Conservation (phyloP, 2,329 filamentous ascomycete species). For the Pestalotiopsis sp. region DNA sequence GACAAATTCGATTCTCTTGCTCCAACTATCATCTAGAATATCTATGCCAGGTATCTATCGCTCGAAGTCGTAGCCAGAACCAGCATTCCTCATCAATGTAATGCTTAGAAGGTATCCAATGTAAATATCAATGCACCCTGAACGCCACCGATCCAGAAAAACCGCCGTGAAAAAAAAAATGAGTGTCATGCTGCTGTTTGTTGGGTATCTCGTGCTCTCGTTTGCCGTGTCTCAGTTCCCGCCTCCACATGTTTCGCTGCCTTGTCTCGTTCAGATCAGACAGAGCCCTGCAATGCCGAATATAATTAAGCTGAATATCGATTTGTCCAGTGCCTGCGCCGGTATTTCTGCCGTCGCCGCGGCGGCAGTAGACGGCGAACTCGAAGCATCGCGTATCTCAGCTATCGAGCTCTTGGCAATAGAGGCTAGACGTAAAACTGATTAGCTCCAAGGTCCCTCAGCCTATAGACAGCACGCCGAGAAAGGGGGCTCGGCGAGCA, state of each 20-base stretch:
- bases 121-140: slow-evolving; percentile 7
- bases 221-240: slow-evolving; percentile 1
- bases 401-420: slow-evolving; percentile 8
- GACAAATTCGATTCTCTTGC: background rate
- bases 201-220: slow-evolving; percentile 16
- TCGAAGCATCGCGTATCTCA: background rate
- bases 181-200: slow-evolving; percentile 7
- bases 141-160: slow-evolving; percentile 7
- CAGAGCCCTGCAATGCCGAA: slow-evolving; percentile 19
- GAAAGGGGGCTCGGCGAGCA: background rate
- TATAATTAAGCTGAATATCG: slow-evolving; percentile 19
- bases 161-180: background rate
- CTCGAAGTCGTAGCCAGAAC: background rate
- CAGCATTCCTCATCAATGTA: slow-evolving; percentile 5
- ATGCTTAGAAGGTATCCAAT: slow-evolving; percentile 11
- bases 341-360: slow-evolving; percentile 15
- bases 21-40: background rate
- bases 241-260: background rate
- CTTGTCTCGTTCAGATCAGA: slow-evolving; percentile 10
- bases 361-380: slow-evolving; percentile 12
- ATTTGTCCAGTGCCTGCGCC: slow-evolving; percentile 16
- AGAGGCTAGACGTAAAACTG: background rate
- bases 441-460: background rate
- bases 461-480: background rate
- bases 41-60: slow-evolving; percentile 10